Evolutionary conservation across 1,139 yeast species (phyloP).

Genomic region (Debaryomyces robertsiae): DNA sequence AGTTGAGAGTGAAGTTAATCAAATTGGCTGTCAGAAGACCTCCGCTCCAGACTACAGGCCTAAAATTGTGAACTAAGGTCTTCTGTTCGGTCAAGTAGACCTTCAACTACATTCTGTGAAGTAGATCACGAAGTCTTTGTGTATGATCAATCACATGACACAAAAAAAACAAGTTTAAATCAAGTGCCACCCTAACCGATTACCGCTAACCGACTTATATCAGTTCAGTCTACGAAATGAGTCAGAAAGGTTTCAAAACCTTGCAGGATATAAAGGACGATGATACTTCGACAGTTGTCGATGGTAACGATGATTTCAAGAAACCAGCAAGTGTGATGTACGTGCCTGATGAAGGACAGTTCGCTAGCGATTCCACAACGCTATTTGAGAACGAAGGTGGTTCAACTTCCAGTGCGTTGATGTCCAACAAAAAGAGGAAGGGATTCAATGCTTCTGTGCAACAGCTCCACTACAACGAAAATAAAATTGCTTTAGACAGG

Average conservation of each 20-base stretch:
- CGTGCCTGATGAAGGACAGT: conserved; percentile 33
- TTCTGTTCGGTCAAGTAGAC: too few relatives aligned
- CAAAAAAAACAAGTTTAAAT: background rate
- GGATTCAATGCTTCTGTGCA: conserved; percentile 52
- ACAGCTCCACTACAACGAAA: conserved; percentile 71
- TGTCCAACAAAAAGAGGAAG: conserved; percentile 9
- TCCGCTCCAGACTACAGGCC: too few relatives aligned
- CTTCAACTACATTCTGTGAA: too few relatives aligned
- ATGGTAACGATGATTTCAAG: conserved; percentile 10
- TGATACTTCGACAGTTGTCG: conserved; percentile 21
- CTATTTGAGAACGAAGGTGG: conserved; percentile 32
- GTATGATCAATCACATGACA: background rate
- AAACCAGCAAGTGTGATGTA: conserved; percentile 35
- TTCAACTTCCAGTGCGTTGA: conserved; percentile 17
- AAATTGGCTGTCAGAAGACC: too few relatives aligned
- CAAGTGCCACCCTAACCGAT: conserved; percentile 6
- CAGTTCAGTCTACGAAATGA: conserved; percentile 10
- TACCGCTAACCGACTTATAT: too few relatives aligned
- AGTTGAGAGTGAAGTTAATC: too few relatives aligned
- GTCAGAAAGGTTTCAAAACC: conserved; percentile 12
- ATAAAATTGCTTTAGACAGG: conserved; percentile 61
- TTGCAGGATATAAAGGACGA: conserved; percentile 19
- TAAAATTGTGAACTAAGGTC: too few relatives aligned
- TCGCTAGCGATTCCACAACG: conserved; percentile 29
- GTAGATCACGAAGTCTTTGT: background rate